Evolutionary conservation across 164 flowering plant genomes (phyloP).

Genomic region (Annona cherimola): DNA sequence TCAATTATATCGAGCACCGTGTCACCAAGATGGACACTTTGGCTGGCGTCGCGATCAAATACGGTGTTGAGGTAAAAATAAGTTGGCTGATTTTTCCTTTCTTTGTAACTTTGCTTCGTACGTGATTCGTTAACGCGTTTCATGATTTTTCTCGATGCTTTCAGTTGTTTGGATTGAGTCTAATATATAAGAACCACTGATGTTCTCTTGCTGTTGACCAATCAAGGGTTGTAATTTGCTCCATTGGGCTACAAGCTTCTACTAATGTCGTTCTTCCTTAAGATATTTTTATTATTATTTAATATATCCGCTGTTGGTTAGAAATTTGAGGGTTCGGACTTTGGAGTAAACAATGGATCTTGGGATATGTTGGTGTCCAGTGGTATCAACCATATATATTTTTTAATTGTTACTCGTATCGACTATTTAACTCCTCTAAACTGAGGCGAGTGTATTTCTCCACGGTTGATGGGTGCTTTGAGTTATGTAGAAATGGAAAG

Average conservation of each 20-base stretch:
- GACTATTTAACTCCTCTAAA: not conserved
- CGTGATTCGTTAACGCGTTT: not conserved
- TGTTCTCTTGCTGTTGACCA: not conserved
- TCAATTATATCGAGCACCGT: conserved; percentile 48
- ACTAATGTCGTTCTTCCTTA: not conserved
- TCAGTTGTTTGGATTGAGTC: not conserved
- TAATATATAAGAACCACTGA: not conserved
- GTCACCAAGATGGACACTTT: conserved; percentile 88
- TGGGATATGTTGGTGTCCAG: not conserved
- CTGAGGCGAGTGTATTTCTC: not conserved
- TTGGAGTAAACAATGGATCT: no score
- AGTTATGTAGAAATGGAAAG: no score
- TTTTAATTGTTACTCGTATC: no score
- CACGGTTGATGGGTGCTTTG: not conserved
- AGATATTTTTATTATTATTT: no score
- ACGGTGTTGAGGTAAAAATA: conserved; percentile 78
- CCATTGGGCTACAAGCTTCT: not conserved
- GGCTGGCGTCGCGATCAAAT: conserved; percentile 90
- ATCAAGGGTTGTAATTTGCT: not conserved
- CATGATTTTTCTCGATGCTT: not conserved
- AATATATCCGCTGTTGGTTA: not conserved
- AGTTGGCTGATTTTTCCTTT: not conserved
- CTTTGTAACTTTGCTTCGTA: not conserved
- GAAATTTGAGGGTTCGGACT: not conserved
- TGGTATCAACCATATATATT: not conserved